These are phyloP conservation scores for Crinitomyces ghanaensis DNA, from an alignment of 805 yeast species.

Conservation along the genomic window DNA sequence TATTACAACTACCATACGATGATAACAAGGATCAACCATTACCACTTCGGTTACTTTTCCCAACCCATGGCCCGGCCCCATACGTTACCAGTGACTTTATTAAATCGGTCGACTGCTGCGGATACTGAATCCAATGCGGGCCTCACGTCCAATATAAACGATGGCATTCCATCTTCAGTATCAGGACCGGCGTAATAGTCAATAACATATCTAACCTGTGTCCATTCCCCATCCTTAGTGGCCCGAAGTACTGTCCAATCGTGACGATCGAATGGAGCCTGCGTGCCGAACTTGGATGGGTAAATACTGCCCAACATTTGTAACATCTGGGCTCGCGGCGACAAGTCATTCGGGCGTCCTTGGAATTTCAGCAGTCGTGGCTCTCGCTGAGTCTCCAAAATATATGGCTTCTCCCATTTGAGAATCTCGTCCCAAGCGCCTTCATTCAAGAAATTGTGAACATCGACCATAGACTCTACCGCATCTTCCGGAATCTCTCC, in stretches of 20 bases:
- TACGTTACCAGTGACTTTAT: slow-evolving; percentile 54
- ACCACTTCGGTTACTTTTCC: slow-evolving; percentile 2
- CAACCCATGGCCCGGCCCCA: slow-evolving; percentile 65
- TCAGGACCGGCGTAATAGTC: slow-evolving; percentile 97
- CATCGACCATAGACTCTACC: slow-evolving; percentile 92
- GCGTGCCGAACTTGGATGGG: slow-evolving; percentile 60
- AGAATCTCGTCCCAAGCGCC: slow-evolving; percentile 95
- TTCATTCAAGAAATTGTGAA: slow-evolving; percentile 91
- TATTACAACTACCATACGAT: no score
- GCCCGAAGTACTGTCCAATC: slow-evolving; percentile 93
- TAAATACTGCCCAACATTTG: slow-evolving; percentile 53
- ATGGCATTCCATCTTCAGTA: slow-evolving; percentile 77
- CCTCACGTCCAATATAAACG: slow-evolving; percentile 86
- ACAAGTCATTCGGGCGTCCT: slow-evolving; percentile 79
- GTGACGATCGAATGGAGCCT: slow-evolving; percentile 94
- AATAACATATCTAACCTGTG: slow-evolving; percentile 77
- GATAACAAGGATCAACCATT: not conserved
- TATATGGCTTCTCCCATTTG: slow-evolving; percentile 77
- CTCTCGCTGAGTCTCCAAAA: slow-evolving; percentile 38
- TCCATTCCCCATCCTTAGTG: slow-evolving; percentile 38
- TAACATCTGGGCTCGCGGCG: slow-evolving; percentile 74
- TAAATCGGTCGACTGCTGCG: slow-evolving; percentile 57
- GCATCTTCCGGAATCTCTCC: slow-evolving; percentile 89
- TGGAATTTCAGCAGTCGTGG: slow-evolving; percentile 81
- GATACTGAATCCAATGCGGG: slow-evolving; percentile 74